Base-by-base conservation (phyloP, 495 filamentous ascomycete species). In the Stereocaulon alpinum region DNA sequence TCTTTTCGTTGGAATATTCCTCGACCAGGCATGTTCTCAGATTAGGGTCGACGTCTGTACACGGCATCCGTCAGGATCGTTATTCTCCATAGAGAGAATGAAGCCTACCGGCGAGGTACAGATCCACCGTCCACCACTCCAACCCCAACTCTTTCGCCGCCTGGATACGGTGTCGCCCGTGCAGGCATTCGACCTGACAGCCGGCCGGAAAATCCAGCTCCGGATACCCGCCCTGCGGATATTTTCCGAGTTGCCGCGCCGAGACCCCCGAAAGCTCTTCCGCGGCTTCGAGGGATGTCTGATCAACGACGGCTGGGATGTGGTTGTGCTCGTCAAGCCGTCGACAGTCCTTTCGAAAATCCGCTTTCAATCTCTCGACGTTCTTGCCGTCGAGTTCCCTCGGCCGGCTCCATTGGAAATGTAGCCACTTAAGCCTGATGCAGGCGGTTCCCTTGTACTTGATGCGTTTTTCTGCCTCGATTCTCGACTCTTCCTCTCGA, bases 1-100 rank as follows among this genome's bases (percentile, higher is more conserved):
- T 48, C 49, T 65, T 64, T 61, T 75, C 62, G 43, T 74, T 74
- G 3, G 64, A 56, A 61, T 73, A 77, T 60, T 74, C 66, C 40
- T 77, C 66, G 24, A 65, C 55, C 4, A 74, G 64, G 30, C 17
- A 56, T 56, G 24, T 56, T 42, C 53, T 56, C 15, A 56, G 37
- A 15, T 42, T 43, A 42, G 34, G 20, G 37, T 56, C 40, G 40
- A 56, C 37, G 53, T 56, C 53, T 56, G 27, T 56, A 6, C 9
- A 56, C 15, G 24, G 30, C 18, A 34, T 32, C 30, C 20, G 18
- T 54, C 11, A 40, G 9, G 14, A 48, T 48, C n/a, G 14, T 17
- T 17, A 54, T 22, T 54, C 17, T 37, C 43, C 12, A 45, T 12
- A 29, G 20, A 37, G 34, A 34, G 27, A 34, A 34, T 5, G 27